Base-by-base conservation (phyloP, 2,329 filamentous ascomycete genomes). In the Penicillium sp. region DNA sequence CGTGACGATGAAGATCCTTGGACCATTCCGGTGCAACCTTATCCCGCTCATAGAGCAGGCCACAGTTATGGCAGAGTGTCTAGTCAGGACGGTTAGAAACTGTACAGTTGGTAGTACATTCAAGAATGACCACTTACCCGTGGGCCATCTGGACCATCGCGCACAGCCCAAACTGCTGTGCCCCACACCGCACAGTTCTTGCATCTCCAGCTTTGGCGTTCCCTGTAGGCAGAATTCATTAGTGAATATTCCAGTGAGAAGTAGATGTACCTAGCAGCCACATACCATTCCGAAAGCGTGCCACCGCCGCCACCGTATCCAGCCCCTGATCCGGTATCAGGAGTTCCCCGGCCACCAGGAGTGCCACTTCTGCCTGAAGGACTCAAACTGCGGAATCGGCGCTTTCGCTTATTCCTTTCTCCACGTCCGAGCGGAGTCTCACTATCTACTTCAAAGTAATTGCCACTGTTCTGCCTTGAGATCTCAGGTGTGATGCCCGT, bases 391-490 rank as follows among this genome's bases (percentile, higher is more conserved):
- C 92, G 85, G 78, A 97, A 96, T 26, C 92, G 84, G 62, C 90
- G 84, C 84, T 97, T 97, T 81, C 96, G 96, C 82, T 96, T 97
- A 66, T 89, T 94, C 44, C 93, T 81, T 76, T 97, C 93, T 24
- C 93, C 93, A 53, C 93, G 83, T 22, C 93, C 93, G 86, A 97
- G 92, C 5, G 90, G 84, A 69, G 95, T 91, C 69, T 97, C 85
- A 24, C 72, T 74, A 58, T 79, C 81, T 53, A 82, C 78, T 59
- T 83, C 82, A 64, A 86, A 87, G 70, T 85, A 86, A 56, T 73
- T 74, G 20, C 49, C 49, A 52, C 73, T 75, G 57, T 78, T 78
- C 50, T 79, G 75, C 50, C 77, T 80, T 71, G 91, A 88, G 44
- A 88, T 80, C n/a, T 89, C 87, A 31, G 89, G 88, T 4, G 88